A percentile compares a stretch with the other conserved stretches of the same genome.
These are phyloP conservation scores for Zygoascus bituminiphila DNA, from an alignment of 805 yeast species.

Conservation along the genomic window DNA sequence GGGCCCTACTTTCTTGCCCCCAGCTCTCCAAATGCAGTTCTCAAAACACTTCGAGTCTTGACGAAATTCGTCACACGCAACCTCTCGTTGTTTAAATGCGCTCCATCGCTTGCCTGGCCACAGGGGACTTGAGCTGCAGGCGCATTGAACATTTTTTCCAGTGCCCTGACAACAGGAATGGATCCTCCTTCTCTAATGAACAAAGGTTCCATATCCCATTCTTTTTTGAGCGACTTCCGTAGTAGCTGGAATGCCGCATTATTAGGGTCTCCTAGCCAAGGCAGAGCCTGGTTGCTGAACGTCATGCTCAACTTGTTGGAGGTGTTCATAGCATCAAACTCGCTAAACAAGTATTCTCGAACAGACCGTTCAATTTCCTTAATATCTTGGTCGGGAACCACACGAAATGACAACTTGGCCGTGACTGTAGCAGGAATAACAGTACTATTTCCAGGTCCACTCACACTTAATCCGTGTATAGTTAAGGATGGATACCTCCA, in stretches of 20 bases:
- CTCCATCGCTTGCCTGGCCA: conserved; percentile 91
- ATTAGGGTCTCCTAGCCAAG: conserved; percentile 87
- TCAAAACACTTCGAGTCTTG: conserved; percentile 55
- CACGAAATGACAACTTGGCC: conserved; percentile 71
- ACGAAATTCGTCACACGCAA: conserved; percentile 69
- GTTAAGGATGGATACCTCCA: conserved; percentile 92
- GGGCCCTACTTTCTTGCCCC: too few species aligned
- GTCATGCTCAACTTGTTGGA: conserved; percentile 54
- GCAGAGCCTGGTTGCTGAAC: conserved; percentile 80
- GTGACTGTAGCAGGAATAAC: conserved; percentile 79
- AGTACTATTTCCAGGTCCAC: conserved; percentile 85
- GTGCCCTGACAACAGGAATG: conserved; percentile 77
- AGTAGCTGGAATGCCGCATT: conserved; percentile 67
- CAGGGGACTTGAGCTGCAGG: conserved; percentile 95
- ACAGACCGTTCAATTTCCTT: conserved; percentile 47
- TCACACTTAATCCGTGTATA: conserved; percentile 71
- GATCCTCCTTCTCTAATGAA: conserved; percentile 95
- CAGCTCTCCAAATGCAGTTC: conserved; percentile 11
- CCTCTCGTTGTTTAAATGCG: conserved; percentile 85
- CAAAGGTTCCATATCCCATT: conserved; percentile 78
- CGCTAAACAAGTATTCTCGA: conserved; percentile 36
- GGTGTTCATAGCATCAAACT: conserved; percentile 46
- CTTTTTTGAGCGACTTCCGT: conserved; percentile 48
- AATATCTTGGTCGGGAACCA: conserved; percentile 82
- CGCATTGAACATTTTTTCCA: conserved; percentile 75